These are phyloP conservation scores for Massariosphaeria phaeospora DNA, from an alignment of 495 filamentous ascomycete genomes.

Conservation along the genomic window DNA sequence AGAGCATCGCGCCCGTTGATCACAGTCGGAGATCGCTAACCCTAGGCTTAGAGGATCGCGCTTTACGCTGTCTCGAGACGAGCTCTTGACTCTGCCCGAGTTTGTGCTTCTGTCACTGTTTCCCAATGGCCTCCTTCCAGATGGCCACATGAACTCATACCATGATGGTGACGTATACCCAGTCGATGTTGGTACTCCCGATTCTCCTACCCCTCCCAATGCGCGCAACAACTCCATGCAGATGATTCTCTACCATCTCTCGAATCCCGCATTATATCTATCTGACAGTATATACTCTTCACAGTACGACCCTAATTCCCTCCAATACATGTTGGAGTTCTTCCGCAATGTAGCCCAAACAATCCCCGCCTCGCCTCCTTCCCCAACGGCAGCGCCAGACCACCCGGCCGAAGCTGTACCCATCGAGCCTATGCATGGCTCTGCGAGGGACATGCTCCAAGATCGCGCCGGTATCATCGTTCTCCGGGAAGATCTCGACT, in stretches of 20 bases:
- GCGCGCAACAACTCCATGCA: conserved; percentile 38
- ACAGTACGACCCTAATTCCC: conserved; percentile 91
- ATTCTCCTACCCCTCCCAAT: conserved; percentile 37
- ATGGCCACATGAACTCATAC: conserved; percentile 92
- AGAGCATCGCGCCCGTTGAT: conserved; percentile 6
- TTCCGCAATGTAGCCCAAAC: conserved; percentile 93
- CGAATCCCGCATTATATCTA: conserved; percentile 50
- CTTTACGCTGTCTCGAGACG: conserved; percentile 89
- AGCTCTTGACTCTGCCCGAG: conserved; percentile 90
- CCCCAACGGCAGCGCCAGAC: conserved; percentile 44
- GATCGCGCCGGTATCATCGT: conserved; percentile 97
- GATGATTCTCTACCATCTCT: conserved; percentile 35
- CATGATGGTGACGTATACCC: conserved; percentile 90
- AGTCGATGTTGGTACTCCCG: conserved; percentile 74
- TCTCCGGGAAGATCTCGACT: conserved; percentile 91
- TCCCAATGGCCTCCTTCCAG: conserved; percentile 93
- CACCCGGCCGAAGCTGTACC: conserved; percentile 56
- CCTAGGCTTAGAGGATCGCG: conserved; percentile 66
- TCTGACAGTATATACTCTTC: conserved; percentile 52
- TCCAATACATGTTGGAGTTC: conserved; percentile 99
- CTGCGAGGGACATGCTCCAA: conserved; percentile 69
- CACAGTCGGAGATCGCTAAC: conserved; percentile 1
- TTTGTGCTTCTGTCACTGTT: conserved; percentile 99
- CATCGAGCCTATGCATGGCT: conserved; percentile 63
- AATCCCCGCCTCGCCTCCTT: conserved; percentile 67